Evolutionary conservation across 345 rosid species (phyloP).

Genomic region (Odontarrhena argentea): DNA sequence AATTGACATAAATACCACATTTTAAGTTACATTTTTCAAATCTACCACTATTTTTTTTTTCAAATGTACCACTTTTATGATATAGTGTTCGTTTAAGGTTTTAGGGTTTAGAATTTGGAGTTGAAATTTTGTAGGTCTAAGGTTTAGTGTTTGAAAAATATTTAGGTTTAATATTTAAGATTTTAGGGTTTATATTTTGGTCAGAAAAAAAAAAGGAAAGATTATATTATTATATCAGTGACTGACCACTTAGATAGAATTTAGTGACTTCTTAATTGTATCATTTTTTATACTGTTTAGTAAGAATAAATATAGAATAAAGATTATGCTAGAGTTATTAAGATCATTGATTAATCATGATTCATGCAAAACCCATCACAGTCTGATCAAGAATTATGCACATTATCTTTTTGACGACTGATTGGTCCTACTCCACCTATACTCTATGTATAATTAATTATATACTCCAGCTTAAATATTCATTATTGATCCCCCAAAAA

Average conservation of each 20-base stretch:
- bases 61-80: no score
- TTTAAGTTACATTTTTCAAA: no score
- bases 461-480: slow-evolving; percentile 12
- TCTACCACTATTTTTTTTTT: no score
- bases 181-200: no score
- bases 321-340: neutral
- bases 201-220: no score
- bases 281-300: neutral
- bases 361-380: slow-evolving; percentile 39
- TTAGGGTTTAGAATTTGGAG: no score
- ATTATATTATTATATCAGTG: no score
- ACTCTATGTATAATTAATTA: slow-evolving; percentile 21
- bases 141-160: no score
- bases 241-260: neutral
- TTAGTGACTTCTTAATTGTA: neutral
- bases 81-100: no score
- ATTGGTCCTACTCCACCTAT: slow-evolving; percentile 33
- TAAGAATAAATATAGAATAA: neutral
- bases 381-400: slow-evolving; percentile 15
- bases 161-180: no score
- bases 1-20: no score
- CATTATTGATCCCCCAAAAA: neutral
- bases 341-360: slow-evolving; percentile 29
- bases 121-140: no score
- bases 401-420: slow-evolving; percentile 18